phyloP scores from a whole-genome alignment of 2,329 filamentous ascomycete species.

The Fusarium annulatum region DNA sequence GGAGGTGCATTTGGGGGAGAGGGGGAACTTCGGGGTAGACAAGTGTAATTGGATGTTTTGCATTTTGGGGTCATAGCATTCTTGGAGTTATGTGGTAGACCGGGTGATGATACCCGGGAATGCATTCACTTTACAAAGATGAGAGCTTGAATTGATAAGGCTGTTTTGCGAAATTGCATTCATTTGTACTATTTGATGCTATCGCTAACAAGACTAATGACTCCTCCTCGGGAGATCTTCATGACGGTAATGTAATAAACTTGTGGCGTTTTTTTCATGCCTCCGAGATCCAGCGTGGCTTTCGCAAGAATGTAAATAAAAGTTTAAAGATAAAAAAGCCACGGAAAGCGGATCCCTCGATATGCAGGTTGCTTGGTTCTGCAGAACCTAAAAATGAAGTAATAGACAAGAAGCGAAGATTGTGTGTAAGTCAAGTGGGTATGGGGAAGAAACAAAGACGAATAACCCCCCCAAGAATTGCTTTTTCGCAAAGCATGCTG shows the following conservation, averaged over 20 bases:
- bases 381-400: conserved; percentile 5
- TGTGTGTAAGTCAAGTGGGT: conserved; percentile 18
- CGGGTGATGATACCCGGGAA: conserved; percentile 7
- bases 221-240: conserved; percentile 26
- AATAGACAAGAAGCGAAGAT: conserved; percentile 20
- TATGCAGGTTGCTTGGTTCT: conserved; percentile 24
- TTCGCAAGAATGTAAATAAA: conserved; percentile 35
- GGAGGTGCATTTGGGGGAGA: conserved; percentile 6
- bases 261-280: conserved; percentile 10
- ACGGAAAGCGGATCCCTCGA: conserved; percentile 7
- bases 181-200: conserved; percentile 26
- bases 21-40: neutral
- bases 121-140: neutral
- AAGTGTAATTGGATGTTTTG: conserved; percentile 16
- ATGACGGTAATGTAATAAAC: conserved; percentile 23
- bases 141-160: neutral
- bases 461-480: neutral
- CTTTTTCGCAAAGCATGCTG: conserved; percentile 20
- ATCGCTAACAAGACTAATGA: conserved; percentile 7
- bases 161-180: conserved; percentile 19
- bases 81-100: conserved; percentile 9
- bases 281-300: conserved; percentile 26
- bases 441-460: neutral
- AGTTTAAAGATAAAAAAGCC: conserved; percentile 18
- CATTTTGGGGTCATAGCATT: conserved; percentile 17